Evolutionary conservation across 1,284 basidiomycete genomes (phyloP), one percentile per base, ranked within the genome.

Genomic region (Ustilago trichophora): DNA sequence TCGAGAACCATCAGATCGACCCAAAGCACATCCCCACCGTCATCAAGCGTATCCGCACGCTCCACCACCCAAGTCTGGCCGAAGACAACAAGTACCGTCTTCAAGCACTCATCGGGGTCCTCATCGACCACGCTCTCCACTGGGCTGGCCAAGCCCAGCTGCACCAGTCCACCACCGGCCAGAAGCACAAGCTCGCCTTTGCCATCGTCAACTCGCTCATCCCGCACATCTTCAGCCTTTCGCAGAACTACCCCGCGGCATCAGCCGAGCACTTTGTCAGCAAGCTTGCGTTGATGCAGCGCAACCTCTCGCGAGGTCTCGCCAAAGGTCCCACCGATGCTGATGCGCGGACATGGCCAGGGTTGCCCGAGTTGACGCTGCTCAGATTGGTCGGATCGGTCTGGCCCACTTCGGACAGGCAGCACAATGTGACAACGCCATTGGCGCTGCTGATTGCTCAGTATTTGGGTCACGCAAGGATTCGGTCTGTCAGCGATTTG

Each of bases 321-420:
- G 86, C 88, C 3, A 86, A 85, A n/a, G 92, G 91, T 1, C 84
- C 91, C 0, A 84, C 87, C 12, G 84, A 87, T 19, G 82, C 82
- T 0, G 84, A 87, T 4, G 85, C 91, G 2, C 90, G 88, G 82
- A 98, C 93, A 0, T 96, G 92, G 89, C 96, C 96, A 2, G 88
- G 89, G 4, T 81, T 89, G 1, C 84, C 92, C 4, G 96, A 98
- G 80, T 85, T 98, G 29, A 85, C 87, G 0, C 84, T 99, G 8
- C 84, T 98, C 21, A 88, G 93, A 26, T 82, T 93, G 31, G 87
- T 91, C 46, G 92, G 92, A 4, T 83, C 87, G 5, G 84, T 92
- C 18, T 98, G 93, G 93, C 91, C 94, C 1, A 94, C 94, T 0
- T 95, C 92, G 79, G 96, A 98, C 83, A 87, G 93, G 82, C 90